Evolutionary conservation across 75 land plant species (phyloP), one percentile per base, ranked within the genome.

Genomic region (Cryptomeria japonica): DNA sequence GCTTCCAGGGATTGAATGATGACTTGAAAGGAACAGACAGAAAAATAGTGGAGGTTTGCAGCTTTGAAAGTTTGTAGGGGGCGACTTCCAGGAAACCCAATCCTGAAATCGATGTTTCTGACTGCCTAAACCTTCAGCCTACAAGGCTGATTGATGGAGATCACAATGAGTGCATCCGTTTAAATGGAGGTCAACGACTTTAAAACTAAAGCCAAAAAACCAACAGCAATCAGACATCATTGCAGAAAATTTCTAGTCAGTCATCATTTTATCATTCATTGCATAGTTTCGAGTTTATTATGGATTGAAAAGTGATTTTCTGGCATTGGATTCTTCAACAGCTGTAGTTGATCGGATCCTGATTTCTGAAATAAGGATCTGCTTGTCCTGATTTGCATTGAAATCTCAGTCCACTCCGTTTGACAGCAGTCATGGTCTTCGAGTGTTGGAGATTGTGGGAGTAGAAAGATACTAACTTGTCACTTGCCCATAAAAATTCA

Each of bases 261-360:
- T 73, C 37, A 32, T 34, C 37, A 73, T 32, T 73, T 73, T 12
- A 73, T 73, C 32, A 32, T 73, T 73, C 15, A 73, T 72, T 31
- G 64, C 64, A 18, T 19, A 22, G 7, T 64, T 5, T 19, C 25
- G 28, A 9, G 51, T 49, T 51, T 9, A 47, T 5, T 58, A 64
- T 64, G 28, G 28, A 22, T 25, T 5, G 1, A 64, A 28, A 80
- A 9, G 25, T 44, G n/a, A 79, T 44, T 44, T 80, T 44, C 28
- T 80, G n/a, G 83, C 83, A 44, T 80, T 80, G 83, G 83, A 80
- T 80, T 80, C 83, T 80, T 80, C 83, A 11, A 80, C 47, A 25
- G 25, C 31, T 80, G 46, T 42, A 80, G 28, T 44, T 42, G 46
- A 80, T 80, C 46, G 25, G 42, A 36, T 15, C 16, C 80, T 51